phyloP scores from a whole-genome alignment of 306 rosid genomes.

The Quercus cerris region DNA sequence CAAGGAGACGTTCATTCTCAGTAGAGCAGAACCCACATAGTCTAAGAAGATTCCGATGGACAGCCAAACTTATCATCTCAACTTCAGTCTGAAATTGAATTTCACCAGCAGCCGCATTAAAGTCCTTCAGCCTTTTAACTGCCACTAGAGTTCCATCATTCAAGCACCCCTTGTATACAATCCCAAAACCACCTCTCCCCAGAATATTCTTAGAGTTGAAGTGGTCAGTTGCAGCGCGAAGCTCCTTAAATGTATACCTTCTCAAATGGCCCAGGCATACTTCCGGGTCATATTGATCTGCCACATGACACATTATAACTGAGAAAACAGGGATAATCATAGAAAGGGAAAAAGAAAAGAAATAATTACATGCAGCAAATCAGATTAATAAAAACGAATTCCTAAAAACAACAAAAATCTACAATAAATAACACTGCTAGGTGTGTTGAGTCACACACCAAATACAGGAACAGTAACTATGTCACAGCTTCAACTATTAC shows the following conservation, averaged over 20 bases:
- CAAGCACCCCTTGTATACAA: conserved; percentile 85
- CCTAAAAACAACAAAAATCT: neutral
- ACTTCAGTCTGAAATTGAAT: conserved; percentile 99
- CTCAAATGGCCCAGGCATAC: conserved; percentile 91
- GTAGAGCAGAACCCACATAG: conserved; percentile 94
- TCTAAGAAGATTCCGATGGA: conserved; percentile 89
- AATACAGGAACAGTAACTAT: neutral
- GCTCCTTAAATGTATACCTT: conserved; percentile 91
- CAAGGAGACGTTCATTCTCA: conserved; percentile 88
- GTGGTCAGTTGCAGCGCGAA: conserved; percentile 91
- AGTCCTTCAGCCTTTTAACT: conserved; percentile 91
- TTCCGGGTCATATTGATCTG: conserved; percentile 97
- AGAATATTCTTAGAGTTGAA: conserved; percentile 89
- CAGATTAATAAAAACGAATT: neutral
- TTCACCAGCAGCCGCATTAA: conserved; percentile 90
- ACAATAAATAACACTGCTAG: no score
- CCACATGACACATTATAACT: conserved; percentile 12
- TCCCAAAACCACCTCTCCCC: conserved; percentile 98
- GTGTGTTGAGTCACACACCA: neutral
- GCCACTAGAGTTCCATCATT: conserved; percentile 87
- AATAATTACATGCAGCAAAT: neutral
- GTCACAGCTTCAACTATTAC: neutral
- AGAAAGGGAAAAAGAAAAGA: neutral
- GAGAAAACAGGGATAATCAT: conserved; percentile 12
- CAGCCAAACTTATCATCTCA: conserved; percentile 94